phyloP scores from a whole-genome alignment of 345 rosid genomes.

The Passiflora organensis region DNA sequence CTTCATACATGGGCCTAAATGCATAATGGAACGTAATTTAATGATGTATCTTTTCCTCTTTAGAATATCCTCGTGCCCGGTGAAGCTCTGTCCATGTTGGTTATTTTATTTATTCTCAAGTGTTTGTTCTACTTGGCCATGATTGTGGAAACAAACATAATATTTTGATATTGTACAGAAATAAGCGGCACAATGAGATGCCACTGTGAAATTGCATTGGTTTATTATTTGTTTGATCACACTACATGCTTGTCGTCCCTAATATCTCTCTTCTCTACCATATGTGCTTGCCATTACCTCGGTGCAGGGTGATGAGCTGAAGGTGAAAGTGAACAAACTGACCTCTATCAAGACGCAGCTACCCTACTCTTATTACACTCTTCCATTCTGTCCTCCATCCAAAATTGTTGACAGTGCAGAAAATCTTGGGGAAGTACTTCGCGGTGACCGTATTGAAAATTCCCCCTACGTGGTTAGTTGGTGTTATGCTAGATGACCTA shows the following conservation, averaged over 20 bases:
- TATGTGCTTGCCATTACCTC: background rate
- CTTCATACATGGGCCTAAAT: no score
- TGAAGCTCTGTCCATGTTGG: no score
- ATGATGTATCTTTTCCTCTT: no score
- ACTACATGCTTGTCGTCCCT: background rate
- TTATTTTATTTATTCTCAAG: no score
- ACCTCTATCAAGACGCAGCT: constrained; percentile 91
- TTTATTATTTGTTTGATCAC: background rate
- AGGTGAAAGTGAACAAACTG: constrained; percentile 87
- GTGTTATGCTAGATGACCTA: background rate
- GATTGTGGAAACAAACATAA: no score
- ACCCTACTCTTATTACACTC: constrained; percentile 78
- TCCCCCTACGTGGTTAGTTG: constrained; percentile 72
- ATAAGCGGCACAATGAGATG: no score
- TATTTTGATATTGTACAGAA: no score
- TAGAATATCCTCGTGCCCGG: no score
- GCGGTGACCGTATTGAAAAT: constrained; percentile 94
- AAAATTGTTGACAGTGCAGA: constrained; percentile 85
- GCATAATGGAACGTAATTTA: no score
- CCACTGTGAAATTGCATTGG: no score
- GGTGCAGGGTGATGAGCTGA: constrained; percentile 69
- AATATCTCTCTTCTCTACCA: background rate
- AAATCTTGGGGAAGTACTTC: constrained; percentile 99
- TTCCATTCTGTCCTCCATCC: constrained; percentile 64
- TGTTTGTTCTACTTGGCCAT: no score